These are phyloP conservation scores for Hortaea sp. DNA, from an alignment of 2,329 filamentous ascomycete species.

Conservation along the genomic window DNA sequence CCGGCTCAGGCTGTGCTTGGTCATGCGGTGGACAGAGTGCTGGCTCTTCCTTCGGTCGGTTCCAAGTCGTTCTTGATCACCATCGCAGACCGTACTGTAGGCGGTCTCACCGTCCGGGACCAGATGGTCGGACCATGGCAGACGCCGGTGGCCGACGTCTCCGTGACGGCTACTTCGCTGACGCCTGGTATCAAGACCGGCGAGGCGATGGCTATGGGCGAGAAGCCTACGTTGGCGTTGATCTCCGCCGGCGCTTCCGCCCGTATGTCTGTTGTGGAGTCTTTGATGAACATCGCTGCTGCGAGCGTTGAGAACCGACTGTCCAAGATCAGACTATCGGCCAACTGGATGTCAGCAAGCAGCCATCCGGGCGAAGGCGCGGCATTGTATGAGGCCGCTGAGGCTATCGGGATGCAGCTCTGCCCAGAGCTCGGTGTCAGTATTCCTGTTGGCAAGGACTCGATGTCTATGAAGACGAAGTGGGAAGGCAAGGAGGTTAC, in stretches of 20 bases:
- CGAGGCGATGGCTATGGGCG: constrained; percentile 97
- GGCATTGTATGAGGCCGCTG: constrained; percentile 83
- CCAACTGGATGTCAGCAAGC: constrained; percentile 99
- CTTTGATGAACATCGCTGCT: constrained; percentile 84
- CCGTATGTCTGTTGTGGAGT: constrained; percentile 92
- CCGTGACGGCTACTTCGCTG: constrained; percentile 79
- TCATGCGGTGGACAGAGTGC: constrained; percentile 70
- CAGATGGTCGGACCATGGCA: constrained; percentile 98
- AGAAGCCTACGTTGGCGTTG: constrained; percentile 78
- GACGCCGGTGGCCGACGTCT: constrained; percentile 84
- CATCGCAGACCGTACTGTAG: constrained; percentile 86
- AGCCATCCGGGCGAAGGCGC: constrained; percentile 88
- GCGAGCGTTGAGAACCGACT: constrained; percentile 64
- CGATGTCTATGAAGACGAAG: constrained; percentile 96
- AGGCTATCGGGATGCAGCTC: constrained; percentile 84
- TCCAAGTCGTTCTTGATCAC: constrained; percentile 97
- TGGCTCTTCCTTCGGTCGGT: constrained; percentile 80
- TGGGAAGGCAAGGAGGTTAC: constrained; percentile 87
- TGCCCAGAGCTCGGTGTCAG: constrained; percentile 84
- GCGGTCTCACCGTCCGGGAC: constrained; percentile 77
- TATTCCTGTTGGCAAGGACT: constrained; percentile 96
- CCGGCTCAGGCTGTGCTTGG: constrained; percentile 22
- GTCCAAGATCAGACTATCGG: constrained; percentile 73
- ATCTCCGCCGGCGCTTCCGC: constrained; percentile 86
- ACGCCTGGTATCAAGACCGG: constrained; percentile 63